Evolutionary conservation across 1,284 basidiomycete genomes (phyloP).

Genomic region (Cryptococcus wingfieldii): DNA sequence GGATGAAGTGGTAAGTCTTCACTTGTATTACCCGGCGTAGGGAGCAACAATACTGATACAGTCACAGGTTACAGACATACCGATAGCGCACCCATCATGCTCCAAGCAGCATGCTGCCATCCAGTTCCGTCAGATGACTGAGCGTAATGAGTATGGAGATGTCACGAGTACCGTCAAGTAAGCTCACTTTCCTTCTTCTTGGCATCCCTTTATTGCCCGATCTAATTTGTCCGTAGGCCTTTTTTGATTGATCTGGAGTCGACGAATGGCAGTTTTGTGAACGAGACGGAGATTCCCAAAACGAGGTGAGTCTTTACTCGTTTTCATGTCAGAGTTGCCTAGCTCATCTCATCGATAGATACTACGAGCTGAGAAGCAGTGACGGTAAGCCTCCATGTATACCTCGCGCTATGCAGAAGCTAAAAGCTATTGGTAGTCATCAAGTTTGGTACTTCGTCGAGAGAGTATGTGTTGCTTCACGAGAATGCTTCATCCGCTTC

Average conservation of each 20-base stretch:
- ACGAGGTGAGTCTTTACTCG: conserved; percentile 53
- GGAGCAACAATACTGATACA: not conserved
- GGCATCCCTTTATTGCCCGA: not conserved
- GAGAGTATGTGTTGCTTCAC: conserved; percentile 84
- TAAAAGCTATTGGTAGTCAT: conserved; percentile 58
- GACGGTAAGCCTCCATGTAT: conserved; percentile 63
- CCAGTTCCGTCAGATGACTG: conserved; percentile 81
- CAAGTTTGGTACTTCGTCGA: conserved; percentile 79
- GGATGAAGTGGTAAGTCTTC: conserved; percentile 64
- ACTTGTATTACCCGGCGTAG: not conserved
- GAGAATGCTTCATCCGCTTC: conserved; percentile 57
- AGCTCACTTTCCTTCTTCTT: conserved; percentile 34
- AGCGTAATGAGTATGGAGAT: conserved; percentile 83
- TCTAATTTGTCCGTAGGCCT: conserved; percentile 56
- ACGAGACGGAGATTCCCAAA: conserved; percentile 75
- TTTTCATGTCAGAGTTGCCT: not conserved
- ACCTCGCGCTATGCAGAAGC: not conserved
- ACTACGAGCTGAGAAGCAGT: conserved; percentile 79
- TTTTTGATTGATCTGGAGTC: conserved; percentile 96
- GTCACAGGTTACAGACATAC: conserved; percentile 67
- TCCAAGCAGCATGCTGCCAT: conserved; percentile 98
- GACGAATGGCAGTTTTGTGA: conserved; percentile 90
- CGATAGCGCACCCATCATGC: conserved; percentile 90
- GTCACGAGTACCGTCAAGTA: conserved; percentile 74
- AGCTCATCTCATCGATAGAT: conserved; percentile 43